These are phyloP conservation scores for Diutina rugosa DNA, from an alignment of 1,139 yeast species.

Conservation along the genomic window DNA sequence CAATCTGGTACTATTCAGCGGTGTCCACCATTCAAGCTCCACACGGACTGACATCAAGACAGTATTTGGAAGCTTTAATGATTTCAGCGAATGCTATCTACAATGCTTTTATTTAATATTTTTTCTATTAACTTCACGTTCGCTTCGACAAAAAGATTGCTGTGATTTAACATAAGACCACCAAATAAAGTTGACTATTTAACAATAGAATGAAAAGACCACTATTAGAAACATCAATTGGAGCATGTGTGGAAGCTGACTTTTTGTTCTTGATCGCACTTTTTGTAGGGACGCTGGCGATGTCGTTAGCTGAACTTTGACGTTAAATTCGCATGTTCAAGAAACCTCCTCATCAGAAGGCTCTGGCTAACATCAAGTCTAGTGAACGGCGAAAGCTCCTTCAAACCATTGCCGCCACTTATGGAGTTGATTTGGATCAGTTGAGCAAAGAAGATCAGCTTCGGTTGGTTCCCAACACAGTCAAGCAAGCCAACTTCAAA, in stretches of 20 bases:
- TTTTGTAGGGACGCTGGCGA: neutral
- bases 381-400: slow-evolving; percentile 65
- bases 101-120: too few relatives aligned
- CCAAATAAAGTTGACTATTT: too few relatives aligned
- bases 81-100: too few relatives aligned
- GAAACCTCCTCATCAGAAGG: slow-evolving; percentile 35
- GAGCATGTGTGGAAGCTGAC: neutral
- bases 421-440: slow-evolving; percentile 28
- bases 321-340: slow-evolving; percentile 7
- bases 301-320: neutral
- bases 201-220: neutral
- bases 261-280: neutral
- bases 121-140: too few relatives aligned
- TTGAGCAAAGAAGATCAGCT: slow-evolving; percentile 34
- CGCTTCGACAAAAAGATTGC: too few relatives aligned
- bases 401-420: slow-evolving; percentile 30
- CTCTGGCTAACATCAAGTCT: slow-evolving; percentile 66
- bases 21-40: neutral
- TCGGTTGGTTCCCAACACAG: slow-evolving; percentile 41
- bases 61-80: too few relatives aligned
- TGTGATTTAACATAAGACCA: too few relatives aligned
- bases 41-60: too few relatives aligned
- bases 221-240: neutral
- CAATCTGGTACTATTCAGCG: neutral
- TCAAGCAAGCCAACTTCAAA: slow-evolving; percentile 57